These are phyloP conservation scores for Coffea humblotiana DNA, from an alignment of 305 asterid genomes.

Conservation along the genomic window DNA sequence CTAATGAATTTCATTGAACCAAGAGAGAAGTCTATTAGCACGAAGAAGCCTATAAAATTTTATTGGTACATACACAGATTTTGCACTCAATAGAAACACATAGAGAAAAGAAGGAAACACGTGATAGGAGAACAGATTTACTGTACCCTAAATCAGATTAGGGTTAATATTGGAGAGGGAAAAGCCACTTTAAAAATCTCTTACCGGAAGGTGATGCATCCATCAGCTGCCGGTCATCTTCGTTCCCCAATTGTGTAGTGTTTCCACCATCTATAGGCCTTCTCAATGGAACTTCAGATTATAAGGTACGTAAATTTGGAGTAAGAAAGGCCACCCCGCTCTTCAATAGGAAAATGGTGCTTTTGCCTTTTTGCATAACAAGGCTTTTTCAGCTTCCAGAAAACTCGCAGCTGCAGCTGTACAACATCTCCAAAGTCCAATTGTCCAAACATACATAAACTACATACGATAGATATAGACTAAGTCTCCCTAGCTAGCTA, in stretches of 20 bases:
- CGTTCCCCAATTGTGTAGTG: neutral
- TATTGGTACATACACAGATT: neutral
- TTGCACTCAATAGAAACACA: neutral
- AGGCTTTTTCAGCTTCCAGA: neutral
- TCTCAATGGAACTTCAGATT: neutral
- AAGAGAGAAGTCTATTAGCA: neutral
- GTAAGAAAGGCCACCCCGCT: neutral
- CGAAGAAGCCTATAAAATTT: neutral
- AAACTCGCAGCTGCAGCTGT: constrained; percentile 4
- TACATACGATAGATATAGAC: neutral
- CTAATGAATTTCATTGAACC: neutral
- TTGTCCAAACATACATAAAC: neutral
- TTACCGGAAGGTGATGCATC: constrained; percentile 1
- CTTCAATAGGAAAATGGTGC: neutral
- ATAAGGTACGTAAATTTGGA: neutral
- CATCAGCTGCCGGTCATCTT: neutral
- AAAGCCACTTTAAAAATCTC: neutral
- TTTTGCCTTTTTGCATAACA: neutral
- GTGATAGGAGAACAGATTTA: neutral
- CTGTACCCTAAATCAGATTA: neutral
- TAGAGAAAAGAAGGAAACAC: neutral
- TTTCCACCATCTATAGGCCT: neutral
- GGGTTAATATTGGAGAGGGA: neutral
- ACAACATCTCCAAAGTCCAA: neutral
- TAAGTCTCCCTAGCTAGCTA: neutral